A percentile compares a stretch with the other conserved stretches of the same genome.
Evolutionary conservation across 75 land plant species (phyloP).

Genomic region (Sequoia sempervirens): DNA sequence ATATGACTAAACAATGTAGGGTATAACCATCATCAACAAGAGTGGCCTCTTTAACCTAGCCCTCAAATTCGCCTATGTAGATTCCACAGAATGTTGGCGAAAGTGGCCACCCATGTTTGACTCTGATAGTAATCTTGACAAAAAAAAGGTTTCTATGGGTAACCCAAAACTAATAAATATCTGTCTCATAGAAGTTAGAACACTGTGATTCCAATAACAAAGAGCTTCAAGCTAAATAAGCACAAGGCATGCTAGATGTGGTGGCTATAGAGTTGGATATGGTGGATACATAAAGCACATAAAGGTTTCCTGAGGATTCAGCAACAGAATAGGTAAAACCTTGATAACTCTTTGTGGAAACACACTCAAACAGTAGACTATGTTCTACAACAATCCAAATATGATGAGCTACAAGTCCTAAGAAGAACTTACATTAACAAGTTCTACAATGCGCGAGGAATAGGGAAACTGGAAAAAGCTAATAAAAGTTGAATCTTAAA

Average conservation of each 20-base stretch:
- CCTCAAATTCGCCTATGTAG: no score
- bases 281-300: background rate
- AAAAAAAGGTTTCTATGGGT: background rate
- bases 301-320: background rate
- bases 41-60: background rate
- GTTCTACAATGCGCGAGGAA: background rate
- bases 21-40: background rate
- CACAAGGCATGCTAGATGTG: background rate
- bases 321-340: background rate
- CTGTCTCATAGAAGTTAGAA: background rate
- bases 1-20: background rate
- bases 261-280: background rate
- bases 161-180: background rate
- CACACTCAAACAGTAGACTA: background rate
- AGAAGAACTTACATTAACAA: background rate
- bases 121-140: no score
- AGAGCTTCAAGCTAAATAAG: background rate
- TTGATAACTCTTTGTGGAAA: background rate
- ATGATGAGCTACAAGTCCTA: background rate
- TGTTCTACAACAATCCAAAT: background rate
- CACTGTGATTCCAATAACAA: background rate
- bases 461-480: background rate
- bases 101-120: no score
- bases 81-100: no score
- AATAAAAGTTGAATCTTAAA: background rate